Base-by-base conservation (phyloP, 192 early-diverging fungal genomes). In the Geosiphon pyriformis region DNA sequence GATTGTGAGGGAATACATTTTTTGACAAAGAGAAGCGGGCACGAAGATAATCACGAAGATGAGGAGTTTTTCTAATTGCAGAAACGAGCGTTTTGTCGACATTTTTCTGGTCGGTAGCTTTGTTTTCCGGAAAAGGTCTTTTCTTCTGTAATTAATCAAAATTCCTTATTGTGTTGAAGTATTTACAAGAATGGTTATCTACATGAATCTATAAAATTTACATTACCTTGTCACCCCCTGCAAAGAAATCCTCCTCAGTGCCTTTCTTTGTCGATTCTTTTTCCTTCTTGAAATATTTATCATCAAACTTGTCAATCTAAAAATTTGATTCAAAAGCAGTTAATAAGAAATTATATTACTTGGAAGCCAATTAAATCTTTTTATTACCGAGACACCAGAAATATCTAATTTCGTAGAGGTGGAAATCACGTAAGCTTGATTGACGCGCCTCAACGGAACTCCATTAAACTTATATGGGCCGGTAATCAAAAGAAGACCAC, bases 401-500 rank as follows among this genome's bases (percentile, higher is more conserved):
- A 99, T 58, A 74, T 99, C 93, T 61, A 99, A 73, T 86, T 95
- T 98, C 87, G 97, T 98, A 73, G 97, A 98, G 75, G 96, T 99
- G 73, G 96, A 96, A 78, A 98, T 90, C 72, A 94, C 97, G 83
- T 96, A 99, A 69, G 96, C 93, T 86, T 96, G 95, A 92, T 96
- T 94, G 76, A 99, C 94, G 56, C 97, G 91, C 68, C 92, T 86
- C 65, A 99, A 83, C 42, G 97, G 97, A 62, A 99, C 93, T 73
- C 97, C 97, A 89, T 99, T 99, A 82, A 96, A 76, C 85, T 92
- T 92, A 89, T 91, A 94, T 64, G 97, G 97, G 48, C 97, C 97
- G 64, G 95, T 92, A 65, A 99, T 91, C 67, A 99, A 86, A 59
- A 99, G 83, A 67, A 99, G 87, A 69, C 97, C 97, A 72, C 91